These are phyloP conservation scores for Trypanosoma cruzi DNA, from an alignment of 208 protist genomes.

Conservation along the genomic window DNA sequence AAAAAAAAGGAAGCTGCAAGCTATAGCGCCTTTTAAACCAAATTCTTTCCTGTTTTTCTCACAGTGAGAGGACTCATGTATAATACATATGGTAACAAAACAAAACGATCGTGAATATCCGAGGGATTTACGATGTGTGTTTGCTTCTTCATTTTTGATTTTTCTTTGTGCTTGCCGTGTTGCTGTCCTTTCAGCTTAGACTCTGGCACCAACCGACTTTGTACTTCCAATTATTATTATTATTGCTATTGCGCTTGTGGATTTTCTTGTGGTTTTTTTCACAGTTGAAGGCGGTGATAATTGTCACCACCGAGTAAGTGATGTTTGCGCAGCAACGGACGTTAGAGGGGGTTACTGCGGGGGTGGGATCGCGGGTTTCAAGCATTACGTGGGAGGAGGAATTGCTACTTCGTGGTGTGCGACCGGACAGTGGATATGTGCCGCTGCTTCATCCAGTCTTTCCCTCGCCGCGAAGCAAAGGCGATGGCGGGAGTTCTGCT, in stretches of 20 bases:
- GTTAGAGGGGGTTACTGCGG: constrained; percentile 6
- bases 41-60: background rate
- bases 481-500: background rate
- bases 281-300: background rate
- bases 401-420: constrained; percentile 57
- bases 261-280: background rate
- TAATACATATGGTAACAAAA: background rate
- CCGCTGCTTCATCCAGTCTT: constrained; percentile 31
- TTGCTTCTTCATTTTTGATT: background rate
- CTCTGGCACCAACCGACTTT: background rate
- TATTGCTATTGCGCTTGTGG: background rate
- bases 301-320: background rate
- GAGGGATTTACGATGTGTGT: background rate
- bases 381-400: constrained; percentile 48
- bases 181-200: background rate
- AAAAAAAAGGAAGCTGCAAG: background rate
- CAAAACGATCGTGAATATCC: too few relatives aligned
- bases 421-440: constrained; percentile 53
- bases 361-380: background rate
- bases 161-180: background rate
- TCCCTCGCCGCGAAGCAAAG: constrained; percentile 15
- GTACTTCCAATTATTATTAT: background rate
- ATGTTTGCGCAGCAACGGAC: constrained; percentile 4
- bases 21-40: too few relatives aligned
- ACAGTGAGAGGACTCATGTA: background rate